These are phyloP conservation scores for Neocallimastix lanati DNA, from an alignment of 192 early-diverging fungal genomes.

Conservation along the genomic window DNA sequence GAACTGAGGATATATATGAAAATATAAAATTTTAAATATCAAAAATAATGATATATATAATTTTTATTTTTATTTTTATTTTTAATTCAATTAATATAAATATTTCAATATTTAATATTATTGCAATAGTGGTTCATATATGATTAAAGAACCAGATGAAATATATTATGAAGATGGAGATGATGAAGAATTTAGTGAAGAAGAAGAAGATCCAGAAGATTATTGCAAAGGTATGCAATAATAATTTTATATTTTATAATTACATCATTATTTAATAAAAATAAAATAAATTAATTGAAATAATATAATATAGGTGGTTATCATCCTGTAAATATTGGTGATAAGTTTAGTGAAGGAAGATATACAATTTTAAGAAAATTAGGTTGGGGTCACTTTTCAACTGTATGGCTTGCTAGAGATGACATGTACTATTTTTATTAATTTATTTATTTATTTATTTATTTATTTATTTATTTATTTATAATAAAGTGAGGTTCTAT, in stretches of 20 bases:
- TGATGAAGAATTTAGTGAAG: conserved; percentile 16
- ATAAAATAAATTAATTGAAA: too few relatives aligned
- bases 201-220: conserved; percentile 78
- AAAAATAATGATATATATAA: too few relatives aligned
- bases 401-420: conserved; percentile 87
- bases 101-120: too few relatives aligned
- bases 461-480: too few relatives aligned
- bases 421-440: conserved; percentile 38
- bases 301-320: conserved; percentile 45
- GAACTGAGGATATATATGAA: too few relatives aligned
- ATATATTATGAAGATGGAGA: conserved; percentile 7
- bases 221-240: conserved; percentile 53
- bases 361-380: conserved; percentile 84
- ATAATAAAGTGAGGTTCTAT: too few relatives aligned
- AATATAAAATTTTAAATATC: too few relatives aligned
- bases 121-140: neutral
- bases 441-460: neutral
- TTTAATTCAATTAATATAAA: too few relatives aligned
- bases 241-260: too few relatives aligned
- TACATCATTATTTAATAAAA: too few relatives aligned
- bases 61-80: too few relatives aligned
- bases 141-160: neutral
- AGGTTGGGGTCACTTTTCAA: conserved; percentile 99
- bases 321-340: conserved; percentile 72
- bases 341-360: conserved; percentile 55